A percentile compares a stretch with the other conserved stretches of the same genome.
These are phyloP conservation scores for Coemansia sp. DNA, from an alignment of 192 early-diverging fungal genomes.

Conservation along the genomic window DNA sequence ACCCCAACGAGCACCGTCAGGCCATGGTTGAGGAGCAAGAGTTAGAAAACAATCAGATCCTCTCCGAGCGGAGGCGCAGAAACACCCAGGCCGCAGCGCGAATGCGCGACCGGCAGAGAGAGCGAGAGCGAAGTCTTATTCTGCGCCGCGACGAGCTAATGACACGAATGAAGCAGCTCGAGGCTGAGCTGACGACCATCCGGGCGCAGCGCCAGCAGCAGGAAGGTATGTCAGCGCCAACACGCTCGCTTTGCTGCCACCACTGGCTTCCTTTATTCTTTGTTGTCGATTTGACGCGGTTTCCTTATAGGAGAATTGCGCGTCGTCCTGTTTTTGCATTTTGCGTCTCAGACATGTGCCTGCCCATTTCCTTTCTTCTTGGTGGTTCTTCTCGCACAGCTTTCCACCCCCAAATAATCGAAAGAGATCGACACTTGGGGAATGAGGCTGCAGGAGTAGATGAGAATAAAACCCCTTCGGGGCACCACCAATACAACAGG, in stretches of 20 bases:
- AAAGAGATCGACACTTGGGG: constrained; percentile 13
- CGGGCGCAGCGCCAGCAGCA: constrained; percentile 32
- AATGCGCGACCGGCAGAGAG: constrained; percentile 49
- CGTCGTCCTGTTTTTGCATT: not conserved
- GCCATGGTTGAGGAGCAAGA: constrained; percentile 46
- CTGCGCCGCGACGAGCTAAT: constrained; percentile 27
- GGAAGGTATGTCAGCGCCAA: constrained; percentile 29
- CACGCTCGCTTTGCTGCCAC: not conserved
- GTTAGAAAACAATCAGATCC: constrained; percentile 26
- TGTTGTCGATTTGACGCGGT: not conserved
- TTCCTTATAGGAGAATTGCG: constrained; percentile 7
- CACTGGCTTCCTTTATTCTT: not conserved
- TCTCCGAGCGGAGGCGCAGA: constrained; percentile 25
- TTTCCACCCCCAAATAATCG: constrained; percentile 7
- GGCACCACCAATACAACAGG: not conserved
- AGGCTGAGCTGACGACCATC: constrained; percentile 31
- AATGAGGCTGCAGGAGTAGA: constrained; percentile 5
- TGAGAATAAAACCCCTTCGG: not conserved
- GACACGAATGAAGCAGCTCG: constrained; percentile 26
- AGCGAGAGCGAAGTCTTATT: constrained; percentile 33
- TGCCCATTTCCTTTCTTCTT: not conserved
- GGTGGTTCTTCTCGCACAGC: not conserved
- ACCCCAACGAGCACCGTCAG: constrained; percentile 49
- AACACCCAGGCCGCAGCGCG: constrained; percentile 48
- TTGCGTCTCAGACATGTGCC: constrained; percentile 2